These are phyloP conservation scores for Colletotrichum australisinense DNA, from an alignment of 2,329 filamentous ascomycete genomes.

Conservation along the genomic window DNA sequence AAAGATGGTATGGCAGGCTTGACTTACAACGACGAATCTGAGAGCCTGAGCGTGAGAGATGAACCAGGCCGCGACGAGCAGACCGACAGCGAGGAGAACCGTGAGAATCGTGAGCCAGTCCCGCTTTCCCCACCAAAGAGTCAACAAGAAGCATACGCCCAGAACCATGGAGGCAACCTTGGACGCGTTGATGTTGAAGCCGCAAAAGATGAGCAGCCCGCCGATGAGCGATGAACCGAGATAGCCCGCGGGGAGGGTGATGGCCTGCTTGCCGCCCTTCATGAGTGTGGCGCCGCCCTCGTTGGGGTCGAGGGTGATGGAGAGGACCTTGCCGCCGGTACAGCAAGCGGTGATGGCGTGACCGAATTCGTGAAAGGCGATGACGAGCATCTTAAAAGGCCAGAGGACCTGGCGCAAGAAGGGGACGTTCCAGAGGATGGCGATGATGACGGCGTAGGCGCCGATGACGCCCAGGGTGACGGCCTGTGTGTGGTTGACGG, in stretches of 20 bases:
- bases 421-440: conserved; percentile 82
- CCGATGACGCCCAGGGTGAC: conserved; percentile 79
- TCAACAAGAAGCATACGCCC: conserved; percentile 80
- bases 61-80: conserved; percentile 83
- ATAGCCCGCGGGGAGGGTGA: conserved; percentile 83
- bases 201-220: conserved; percentile 81
- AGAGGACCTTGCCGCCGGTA: conserved; percentile 80
- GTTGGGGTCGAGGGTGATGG: conserved; percentile 78
- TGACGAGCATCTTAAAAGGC: conserved; percentile 90
- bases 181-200: conserved; percentile 84
- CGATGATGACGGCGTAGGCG: conserved; percentile 77
- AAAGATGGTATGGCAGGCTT: not conserved
- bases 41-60: conserved; percentile 80
- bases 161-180: conserved; percentile 82
- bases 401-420: conserved; percentile 80
- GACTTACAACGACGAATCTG: conserved; percentile 74
- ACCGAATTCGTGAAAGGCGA: conserved; percentile 84
- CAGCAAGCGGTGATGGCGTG: conserved; percentile 79
- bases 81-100: conserved; percentile 74
- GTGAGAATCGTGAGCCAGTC: conserved; percentile 84
- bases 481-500: conserved; percentile 74
- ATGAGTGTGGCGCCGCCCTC: conserved; percentile 83
- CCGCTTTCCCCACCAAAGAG: conserved; percentile 82
- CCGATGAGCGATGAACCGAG: conserved; percentile 82
- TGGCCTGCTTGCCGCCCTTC: conserved; percentile 75